A percentile compares a stretch with the other conserved stretches of the same genome.
phyloP scores from a whole-genome alignment of 108 stramenopile species.

The Pseudonitzschia pungens region DNA sequence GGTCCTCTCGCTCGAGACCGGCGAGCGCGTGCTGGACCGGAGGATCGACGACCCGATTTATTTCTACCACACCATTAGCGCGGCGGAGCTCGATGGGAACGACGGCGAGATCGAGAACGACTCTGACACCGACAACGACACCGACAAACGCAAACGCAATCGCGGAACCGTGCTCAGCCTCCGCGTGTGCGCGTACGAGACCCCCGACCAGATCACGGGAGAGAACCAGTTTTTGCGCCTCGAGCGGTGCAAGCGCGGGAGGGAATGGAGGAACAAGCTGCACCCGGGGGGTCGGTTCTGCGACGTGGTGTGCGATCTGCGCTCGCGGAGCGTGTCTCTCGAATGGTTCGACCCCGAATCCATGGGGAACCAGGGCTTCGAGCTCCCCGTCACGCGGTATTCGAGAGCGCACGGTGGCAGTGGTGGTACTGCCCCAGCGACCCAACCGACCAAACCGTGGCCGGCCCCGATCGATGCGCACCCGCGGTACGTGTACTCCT shows the following conservation, averaged over 20 bases:
- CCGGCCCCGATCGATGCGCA: conserved; percentile 6
- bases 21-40: conserved; percentile 31
- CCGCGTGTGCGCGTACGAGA: conserved; percentile 39
- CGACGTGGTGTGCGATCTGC: conserved; percentile 29
- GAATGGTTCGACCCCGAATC: conserved; percentile 23
- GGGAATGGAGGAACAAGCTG: conserved; percentile 27
- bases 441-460: neutral
- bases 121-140: too few species aligned
- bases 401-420: conserved; percentile 15
- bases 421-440: too few species aligned
- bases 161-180: conserved; percentile 12
- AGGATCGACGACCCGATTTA: conserved; percentile 31
- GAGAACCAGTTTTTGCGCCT: conserved; percentile 44
- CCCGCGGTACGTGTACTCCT: conserved; percentile 44
- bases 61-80: conserved; percentile 41
- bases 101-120: too few species aligned
- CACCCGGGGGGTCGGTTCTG: conserved; percentile 39
- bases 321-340: conserved; percentile 3
- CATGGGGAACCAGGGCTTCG: conserved; percentile 35
- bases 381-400: conserved; percentile 39
- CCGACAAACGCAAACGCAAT: too few species aligned
- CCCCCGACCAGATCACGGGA: conserved; percentile 33
- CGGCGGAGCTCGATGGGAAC: conserved; percentile 17
- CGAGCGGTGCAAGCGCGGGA: conserved; percentile 21
- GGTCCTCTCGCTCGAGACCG: conserved; percentile 26